These are phyloP conservation scores for Gynostemma pentaphyllum DNA, from an alignment of 306 rosid genomes.

Conservation along the genomic window DNA sequence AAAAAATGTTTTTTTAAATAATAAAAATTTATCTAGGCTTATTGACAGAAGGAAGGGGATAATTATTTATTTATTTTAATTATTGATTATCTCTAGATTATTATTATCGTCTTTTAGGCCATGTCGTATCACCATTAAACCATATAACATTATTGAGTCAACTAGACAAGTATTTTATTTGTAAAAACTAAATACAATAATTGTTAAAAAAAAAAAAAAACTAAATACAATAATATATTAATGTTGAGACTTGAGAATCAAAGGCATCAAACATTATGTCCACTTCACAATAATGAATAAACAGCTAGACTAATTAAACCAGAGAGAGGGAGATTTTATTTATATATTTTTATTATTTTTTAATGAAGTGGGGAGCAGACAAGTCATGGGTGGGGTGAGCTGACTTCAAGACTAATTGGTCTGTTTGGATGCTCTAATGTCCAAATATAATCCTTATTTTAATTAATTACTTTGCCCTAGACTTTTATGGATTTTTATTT, in stretches of 20 bases:
- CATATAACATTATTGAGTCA: constrained; percentile 3
- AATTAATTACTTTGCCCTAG: neutral
- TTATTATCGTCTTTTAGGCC: neutral
- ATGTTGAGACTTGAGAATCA: constrained; percentile 3
- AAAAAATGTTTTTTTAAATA: too few species aligned
- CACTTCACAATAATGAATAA: neutral
- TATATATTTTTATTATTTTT: neutral
- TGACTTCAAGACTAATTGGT: constrained; percentile 5
- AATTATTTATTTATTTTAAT: neutral
- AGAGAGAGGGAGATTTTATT: neutral
- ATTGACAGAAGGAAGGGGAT: neutral
- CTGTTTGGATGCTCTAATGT: constrained; percentile 6
- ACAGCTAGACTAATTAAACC: neutral
- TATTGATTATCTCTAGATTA: neutral
- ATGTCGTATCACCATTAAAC: neutral
- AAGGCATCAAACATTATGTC: constrained; percentile 1
- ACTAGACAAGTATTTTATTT: neutral
- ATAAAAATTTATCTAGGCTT: neutral
- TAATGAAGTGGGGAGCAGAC: constrained; percentile 9
- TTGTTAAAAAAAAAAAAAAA: too few species aligned
- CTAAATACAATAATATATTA: too few species aligned
- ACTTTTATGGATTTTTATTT: neutral
- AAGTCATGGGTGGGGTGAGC: constrained; percentile 4
- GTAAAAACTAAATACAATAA: neutral
- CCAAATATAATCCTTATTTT: neutral